Base-by-base conservation (phyloP, 257 asterid genomes). In the Solanum corneliomulleri region DNA sequence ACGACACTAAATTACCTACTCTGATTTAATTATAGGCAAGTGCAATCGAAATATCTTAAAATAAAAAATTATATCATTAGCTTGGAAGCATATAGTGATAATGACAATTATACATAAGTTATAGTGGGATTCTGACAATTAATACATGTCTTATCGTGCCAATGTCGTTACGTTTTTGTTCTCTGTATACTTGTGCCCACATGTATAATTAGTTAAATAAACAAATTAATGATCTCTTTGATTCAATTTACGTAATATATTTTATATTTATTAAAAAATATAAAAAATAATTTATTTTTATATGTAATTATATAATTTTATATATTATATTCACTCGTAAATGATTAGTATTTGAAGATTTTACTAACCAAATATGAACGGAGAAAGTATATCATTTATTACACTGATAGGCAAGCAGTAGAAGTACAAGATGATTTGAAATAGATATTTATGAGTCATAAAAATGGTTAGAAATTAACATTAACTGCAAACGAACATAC, bases 311-410 rank as follows among this genome's bases (percentile, higher is more conserved):
- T n/a, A 64, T 0, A 25, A 25, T 64, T 0, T 64, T 1, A 25
- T 13, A 62, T 62, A 11, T 62, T n/a, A 62, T n/a, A 62, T n/a
- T n/a, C 16, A n/a, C 8, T 62, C 69, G 0, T 62, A 62, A 62
- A 23, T 62, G 6, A 23, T 23, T 62, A 15, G 0, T 62, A 1
- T 0, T 14, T 1, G 1, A 62, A n/a, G 0, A n/a, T 62, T 3
- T 62, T 0, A 62, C 33, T n/a, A 11, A 62, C 11, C 4, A 62
- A 0, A 62, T 2, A 16, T n/a, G 9, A 62, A 62, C 7, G 2
- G 15, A 62, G 16, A 62, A 62, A 68, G 35, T 0, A 27, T 13
- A 27, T 27, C 4, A 27, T 27, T 66, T 29, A 1, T 69, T 23
- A 41, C 20, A 6, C 4, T 9, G 33, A 20, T 20, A 39, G 83